Evolutionary conservation across 345 rosid genomes (phyloP).

Genomic region (Populus pruinosa): DNA sequence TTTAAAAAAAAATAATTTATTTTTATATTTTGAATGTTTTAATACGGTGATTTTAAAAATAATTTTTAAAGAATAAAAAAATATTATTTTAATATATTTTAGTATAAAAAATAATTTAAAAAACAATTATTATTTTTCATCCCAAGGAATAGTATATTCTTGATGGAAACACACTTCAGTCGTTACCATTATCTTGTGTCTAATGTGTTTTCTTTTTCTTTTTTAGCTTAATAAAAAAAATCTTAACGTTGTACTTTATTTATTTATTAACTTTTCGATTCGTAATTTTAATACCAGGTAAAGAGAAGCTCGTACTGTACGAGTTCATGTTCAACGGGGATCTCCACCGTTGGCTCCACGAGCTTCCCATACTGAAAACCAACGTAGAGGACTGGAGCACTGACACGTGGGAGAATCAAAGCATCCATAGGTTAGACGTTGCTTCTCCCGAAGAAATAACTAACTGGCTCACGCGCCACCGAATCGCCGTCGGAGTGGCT

Average conservation of each 20-base stretch:
- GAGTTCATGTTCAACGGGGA: slow-evolving; percentile 91
- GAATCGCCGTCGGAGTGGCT: slow-evolving; percentile 76
- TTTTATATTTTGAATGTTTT: too few relatives aligned
- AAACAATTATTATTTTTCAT: too few relatives aligned
- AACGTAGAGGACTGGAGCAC: slow-evolving; percentile 93
- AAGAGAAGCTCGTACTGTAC: slow-evolving; percentile 71
- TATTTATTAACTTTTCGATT: background rate
- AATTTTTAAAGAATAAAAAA: too few relatives aligned
- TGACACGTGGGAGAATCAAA: slow-evolving; percentile 83
- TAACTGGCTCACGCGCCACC: slow-evolving; percentile 77
- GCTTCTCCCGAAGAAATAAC: slow-evolving; percentile 50
- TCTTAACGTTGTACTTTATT: background rate
- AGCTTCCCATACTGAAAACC: slow-evolving; percentile 73
- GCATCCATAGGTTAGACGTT: slow-evolving; percentile 16
- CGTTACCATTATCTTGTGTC: background rate
- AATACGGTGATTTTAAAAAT: too few relatives aligned
- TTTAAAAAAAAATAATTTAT: too few relatives aligned
- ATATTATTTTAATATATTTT: too few relatives aligned
- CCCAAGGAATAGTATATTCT: too few relatives aligned
- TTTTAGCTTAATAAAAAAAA: background rate
- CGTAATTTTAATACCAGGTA: slow-evolving; percentile 27
- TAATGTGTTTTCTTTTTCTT: background rate
- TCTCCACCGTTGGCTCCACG: slow-evolving; percentile 87
- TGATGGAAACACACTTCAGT: background rate
- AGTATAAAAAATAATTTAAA: too few relatives aligned